Base-by-base conservation (phyloP, 441 rosid species). In the Dalechampia spathulata region DNA sequence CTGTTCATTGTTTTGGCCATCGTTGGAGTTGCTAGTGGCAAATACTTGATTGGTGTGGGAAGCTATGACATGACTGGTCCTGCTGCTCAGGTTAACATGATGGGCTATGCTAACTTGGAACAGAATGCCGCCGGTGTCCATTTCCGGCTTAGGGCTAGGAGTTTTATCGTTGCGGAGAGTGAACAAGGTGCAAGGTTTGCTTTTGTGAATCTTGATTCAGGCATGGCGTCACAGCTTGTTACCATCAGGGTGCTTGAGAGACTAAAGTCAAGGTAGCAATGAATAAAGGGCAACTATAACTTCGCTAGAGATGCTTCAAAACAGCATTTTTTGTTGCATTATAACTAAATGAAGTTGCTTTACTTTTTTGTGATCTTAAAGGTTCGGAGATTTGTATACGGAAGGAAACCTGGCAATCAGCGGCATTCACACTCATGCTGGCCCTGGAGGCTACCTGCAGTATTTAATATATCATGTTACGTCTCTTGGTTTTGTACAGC, bases 191-290 rank as follows among this genome's bases (percentile, higher is more conserved):
- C 77, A 26, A 68, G 83, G 60, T 77, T 83, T 55, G 81, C 79
- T 17, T 81, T 78, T 45, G 80, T 83, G 20, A 83, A 83, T 59
- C 86, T 78, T 23, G 85, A 81, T n/a, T 81, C 83, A 0, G 76
- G 86, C 36, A 83, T 77, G 90, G 86, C 90, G 42, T 83, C 86
- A 6, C 86, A 83, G 58, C 81, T 80, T 8, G 80, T 83, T 34
- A 76, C 75, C 0, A 51, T 80, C 7, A 73, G 60, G 60, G 80
- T 76, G 27, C 56, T 80, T 7, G 72, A 76, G 64, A 75, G 63
- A 46, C 81, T 80, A 11, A 77, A 71, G 30, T 46, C 65, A 52
- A 78, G 89, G 83, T 83, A 64, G 9, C 8, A 19, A 17, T 17
- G n/a, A 42, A 50, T n/a, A n/a, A n/a, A n/a, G 17, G 37, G 4